Evolutionary conservation across 495 filamentous ascomycete genomes (phyloP).

Genomic region (Penicillium cinerascens): DNA sequence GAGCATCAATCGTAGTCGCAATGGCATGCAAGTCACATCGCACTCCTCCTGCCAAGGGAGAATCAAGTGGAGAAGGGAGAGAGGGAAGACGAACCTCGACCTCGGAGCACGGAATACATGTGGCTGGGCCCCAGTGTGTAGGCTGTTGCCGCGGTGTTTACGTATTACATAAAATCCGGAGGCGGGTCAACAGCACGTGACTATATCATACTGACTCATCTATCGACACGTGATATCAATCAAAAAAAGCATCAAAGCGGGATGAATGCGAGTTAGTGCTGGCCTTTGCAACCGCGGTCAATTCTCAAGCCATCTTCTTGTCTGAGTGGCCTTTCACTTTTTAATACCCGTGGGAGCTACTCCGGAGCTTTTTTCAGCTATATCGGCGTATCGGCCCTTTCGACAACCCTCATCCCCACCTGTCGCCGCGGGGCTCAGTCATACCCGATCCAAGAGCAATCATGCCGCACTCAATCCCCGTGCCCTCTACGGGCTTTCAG

Average conservation of each 20-base stretch:
- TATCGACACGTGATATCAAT: constrained; percentile 22
- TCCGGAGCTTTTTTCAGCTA: not conserved
- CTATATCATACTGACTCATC: constrained; percentile 6
- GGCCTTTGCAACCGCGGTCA: constrained; percentile 6
- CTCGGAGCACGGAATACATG: constrained; percentile 40
- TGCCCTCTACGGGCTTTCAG: constrained; percentile 79
- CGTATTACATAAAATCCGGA: constrained; percentile 11
- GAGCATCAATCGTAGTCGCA: constrained; percentile 27
- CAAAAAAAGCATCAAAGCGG: constrained; percentile 28
- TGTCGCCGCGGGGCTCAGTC: constrained; percentile 8
- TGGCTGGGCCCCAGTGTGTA: constrained; percentile 35
- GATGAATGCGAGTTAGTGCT: constrained; percentile 1
- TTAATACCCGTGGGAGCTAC: not conserved
- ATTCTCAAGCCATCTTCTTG: constrained; percentile 1
- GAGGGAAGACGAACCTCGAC: constrained; percentile 28
- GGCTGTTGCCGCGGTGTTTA: constrained; percentile 20
- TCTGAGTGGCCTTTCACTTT: not conserved
- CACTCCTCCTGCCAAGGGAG: constrained; percentile 20
- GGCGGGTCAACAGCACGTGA: constrained; percentile 5
- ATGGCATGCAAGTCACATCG: constrained; percentile 35
- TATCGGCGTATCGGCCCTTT: not conserved
- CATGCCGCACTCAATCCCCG: constrained; percentile 35
- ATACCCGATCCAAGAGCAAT: not conserved
- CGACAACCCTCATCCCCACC: not conserved
- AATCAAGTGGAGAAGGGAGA: constrained; percentile 25